Percentiles rank a stretch among this genome's conserved stretches.
Conservation (phyloP, 2,329 filamentous ascomycete species). For the Calonectria leucothoes region DNA sequence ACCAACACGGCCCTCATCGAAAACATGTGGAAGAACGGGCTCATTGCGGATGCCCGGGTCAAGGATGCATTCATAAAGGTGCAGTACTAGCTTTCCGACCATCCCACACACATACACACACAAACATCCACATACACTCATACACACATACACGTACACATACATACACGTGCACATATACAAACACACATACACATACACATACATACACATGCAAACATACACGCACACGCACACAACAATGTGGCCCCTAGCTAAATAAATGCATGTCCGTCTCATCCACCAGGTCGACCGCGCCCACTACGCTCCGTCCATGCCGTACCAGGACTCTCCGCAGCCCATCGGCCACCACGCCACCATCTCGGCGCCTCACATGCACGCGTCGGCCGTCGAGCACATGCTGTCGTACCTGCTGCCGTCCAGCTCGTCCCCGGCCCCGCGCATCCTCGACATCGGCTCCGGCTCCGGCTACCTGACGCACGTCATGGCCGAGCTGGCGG, state of each 20-base stretch:
- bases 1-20: constrained; percentile 81
- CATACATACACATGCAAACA: no score
- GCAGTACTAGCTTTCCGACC: constrained; percentile 32
- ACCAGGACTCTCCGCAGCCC: constrained; percentile 68
- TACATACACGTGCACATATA: no score
- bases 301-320: constrained; percentile 79
- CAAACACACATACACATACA: no score
- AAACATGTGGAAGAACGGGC: constrained; percentile 77
- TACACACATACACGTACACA: no score
- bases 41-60: constrained; percentile 80
- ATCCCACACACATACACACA: no score
- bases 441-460: constrained; percentile 80
- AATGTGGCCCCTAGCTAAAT: no score
- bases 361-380: constrained; percentile 72
- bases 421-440: constrained; percentile 48
- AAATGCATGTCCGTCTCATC: no score
- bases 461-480: constrained; percentile 89
- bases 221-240: no score
- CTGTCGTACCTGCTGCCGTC: constrained; percentile 57
- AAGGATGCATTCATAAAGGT: constrained; percentile 84
- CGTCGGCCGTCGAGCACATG: constrained; percentile 62
- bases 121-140: no score
- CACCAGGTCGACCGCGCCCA: constrained; percentile 87
- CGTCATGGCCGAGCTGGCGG: constrained; percentile 83
- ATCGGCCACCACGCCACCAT: constrained; percentile 69